phyloP scores from a whole-genome alignment of 2,329 filamentous ascomycete species.

The Xylaria sp. region DNA sequence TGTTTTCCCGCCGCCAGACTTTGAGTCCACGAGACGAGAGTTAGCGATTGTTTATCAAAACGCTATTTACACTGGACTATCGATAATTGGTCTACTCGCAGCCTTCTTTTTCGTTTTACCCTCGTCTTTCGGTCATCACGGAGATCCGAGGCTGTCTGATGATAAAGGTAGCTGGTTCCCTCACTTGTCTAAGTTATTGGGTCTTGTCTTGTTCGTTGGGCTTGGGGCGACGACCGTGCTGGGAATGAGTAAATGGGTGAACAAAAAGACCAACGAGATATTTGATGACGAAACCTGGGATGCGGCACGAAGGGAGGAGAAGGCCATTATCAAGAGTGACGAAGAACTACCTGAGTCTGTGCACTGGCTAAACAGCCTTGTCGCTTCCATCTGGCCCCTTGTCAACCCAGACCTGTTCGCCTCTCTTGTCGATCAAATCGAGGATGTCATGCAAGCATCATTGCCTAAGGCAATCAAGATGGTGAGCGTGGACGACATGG shows the following conservation, averaged over 20 bases:
- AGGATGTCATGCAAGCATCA: slow-evolving; percentile 84
- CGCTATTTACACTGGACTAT: slow-evolving; percentile 52
- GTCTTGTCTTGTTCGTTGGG: slow-evolving; percentile 41
- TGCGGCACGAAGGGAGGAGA: slow-evolving; percentile 65
- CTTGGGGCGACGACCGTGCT: slow-evolving; percentile 50
- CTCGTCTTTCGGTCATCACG: slow-evolving; percentile 36
- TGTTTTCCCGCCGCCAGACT: slow-evolving; percentile 61
- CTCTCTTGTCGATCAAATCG: slow-evolving; percentile 74
- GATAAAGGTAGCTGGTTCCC: slow-evolving; percentile 24
- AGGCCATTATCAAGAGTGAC: slow-evolving; percentile 54
- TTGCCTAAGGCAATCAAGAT: slow-evolving; percentile 75
- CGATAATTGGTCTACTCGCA: slow-evolving; percentile 47
- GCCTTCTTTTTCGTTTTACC: slow-evolving; percentile 40
- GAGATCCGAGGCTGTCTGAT: slow-evolving; percentile 10
- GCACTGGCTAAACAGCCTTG: slow-evolving; percentile 76
- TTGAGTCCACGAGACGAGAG: slow-evolving; percentile 53
- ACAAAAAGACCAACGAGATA: slow-evolving; percentile 68
- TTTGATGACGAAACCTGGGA: slow-evolving; percentile 79
- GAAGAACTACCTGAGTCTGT: slow-evolving; percentile 70
- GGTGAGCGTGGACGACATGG: slow-evolving; percentile 80
- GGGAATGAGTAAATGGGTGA: slow-evolving; percentile 67
- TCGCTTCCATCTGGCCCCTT: slow-evolving; percentile 76
- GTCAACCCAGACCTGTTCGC: slow-evolving; percentile 80
- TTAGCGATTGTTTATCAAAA: slow-evolving; percentile 48
- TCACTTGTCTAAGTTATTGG: slow-evolving; percentile 38